These are phyloP conservation scores for Tuber aestivum DNA, from an alignment of 495 filamentous ascomycete genomes.

Conservation along the genomic window DNA sequence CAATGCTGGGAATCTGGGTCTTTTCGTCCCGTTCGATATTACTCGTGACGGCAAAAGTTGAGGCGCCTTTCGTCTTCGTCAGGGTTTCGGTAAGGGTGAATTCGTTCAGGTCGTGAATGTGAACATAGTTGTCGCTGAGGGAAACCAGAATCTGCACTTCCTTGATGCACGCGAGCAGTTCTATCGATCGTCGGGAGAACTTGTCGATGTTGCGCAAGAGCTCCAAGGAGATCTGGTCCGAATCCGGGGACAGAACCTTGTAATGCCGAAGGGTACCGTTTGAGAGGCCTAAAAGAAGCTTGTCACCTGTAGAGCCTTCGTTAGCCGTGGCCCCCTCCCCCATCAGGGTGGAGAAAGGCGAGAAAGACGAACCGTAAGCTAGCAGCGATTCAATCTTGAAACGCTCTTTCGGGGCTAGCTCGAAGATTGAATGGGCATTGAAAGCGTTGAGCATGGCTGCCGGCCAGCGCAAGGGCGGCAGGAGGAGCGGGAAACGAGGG, in stretches of 20 bases:
- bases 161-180: slow-evolving; percentile 91
- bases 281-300: slow-evolving; percentile 82
- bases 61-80: slow-evolving; percentile 78
- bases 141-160: slow-evolving; percentile 87
- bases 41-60: slow-evolving; percentile 82
- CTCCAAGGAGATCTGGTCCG: slow-evolving; percentile 61
- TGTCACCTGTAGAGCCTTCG: slow-evolving; percentile 57
- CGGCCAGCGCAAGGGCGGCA: slow-evolving; percentile 14
- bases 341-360: neutral
- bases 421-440: slow-evolving; percentile 88
- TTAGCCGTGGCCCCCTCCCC: neutral
- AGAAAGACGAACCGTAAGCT: slow-evolving; percentile 61
- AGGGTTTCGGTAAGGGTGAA: slow-evolving; percentile 75
- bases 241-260: slow-evolving; percentile 60
- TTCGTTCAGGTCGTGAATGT: slow-evolving; percentile 77
- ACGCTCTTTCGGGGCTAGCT: slow-evolving; percentile 91
- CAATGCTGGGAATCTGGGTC: slow-evolving; percentile 81
- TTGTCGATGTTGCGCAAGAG: slow-evolving; percentile 84
- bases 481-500: neutral
- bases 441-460: slow-evolving; percentile 92
- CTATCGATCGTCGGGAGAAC: slow-evolving; percentile 81
- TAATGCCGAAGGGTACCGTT: slow-evolving; percentile 86
- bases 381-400: slow-evolving; percentile 91
- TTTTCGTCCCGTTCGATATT: slow-evolving; percentile 85
- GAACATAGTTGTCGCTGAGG: slow-evolving; percentile 78